Base-by-base conservation (phyloP, 495 filamentous ascomycete genomes). In the Aspergillus saccharolyticus region DNA sequence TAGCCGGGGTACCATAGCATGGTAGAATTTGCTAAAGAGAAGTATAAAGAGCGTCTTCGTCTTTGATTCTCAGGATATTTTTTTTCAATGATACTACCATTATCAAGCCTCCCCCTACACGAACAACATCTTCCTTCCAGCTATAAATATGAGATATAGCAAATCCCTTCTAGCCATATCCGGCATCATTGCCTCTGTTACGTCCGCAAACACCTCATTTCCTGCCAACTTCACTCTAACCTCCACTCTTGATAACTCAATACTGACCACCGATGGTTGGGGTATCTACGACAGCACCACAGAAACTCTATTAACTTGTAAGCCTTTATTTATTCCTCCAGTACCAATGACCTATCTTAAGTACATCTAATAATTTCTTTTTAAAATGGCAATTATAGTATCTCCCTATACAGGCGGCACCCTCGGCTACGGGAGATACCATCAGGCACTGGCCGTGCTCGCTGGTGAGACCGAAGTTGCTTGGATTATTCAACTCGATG, bases 271-370 rank as follows among this genome's bases (percentile, higher is more conserved):
- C 46, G 46, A 49, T 25, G 46, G 46, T 24, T 49, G 46, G 46
- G 46, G 46, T n/a, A 49, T 49, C 46, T 49, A 49, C 46, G 46
- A 49, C 45, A 15, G 45, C 46, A 28, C 46, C 21, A 28, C 46
- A 28, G 46, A 16, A 28, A 49, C 46, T n/a, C 14, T 24, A 49
- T 49, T 49, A 25, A 28, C 46, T 8, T 12, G 46, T 49, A 49
- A 49, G 46, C 46, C 25, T 49, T 14, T 24, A 25, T 21, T 25
- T 25, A 21, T 49, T 16, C 20, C 46, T 49, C 46, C 21, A 24
- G 21, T 49, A 49, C 46, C 10, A 14, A 49, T 12, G 7, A 28
- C 20, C 46, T 24, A 49, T 10, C 46, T 28, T 49, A 25, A 9
- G 20, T 28, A 49, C 46, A 49, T 15, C 46, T 24, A 24, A 14